phyloP scores from a whole-genome alignment of 108 stramenopile genomes.

The Fistulifera pelliculosa region DNA sequence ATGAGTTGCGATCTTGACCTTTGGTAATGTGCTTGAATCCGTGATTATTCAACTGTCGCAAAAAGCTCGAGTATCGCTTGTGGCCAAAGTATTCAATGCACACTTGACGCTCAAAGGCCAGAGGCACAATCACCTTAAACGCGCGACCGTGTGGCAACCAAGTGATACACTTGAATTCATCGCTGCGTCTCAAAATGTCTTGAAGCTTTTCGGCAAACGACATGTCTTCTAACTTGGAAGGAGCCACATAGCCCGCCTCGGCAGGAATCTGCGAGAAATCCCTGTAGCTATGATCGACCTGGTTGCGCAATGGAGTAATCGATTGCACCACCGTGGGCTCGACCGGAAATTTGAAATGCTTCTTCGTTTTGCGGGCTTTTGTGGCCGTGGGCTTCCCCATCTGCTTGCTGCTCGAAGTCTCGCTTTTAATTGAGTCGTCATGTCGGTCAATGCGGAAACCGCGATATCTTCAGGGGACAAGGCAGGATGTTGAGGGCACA shows the following conservation, averaged over 20 bases:
- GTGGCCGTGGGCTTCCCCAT: too few relatives aligned
- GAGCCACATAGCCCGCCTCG: background rate
- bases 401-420: too few relatives aligned
- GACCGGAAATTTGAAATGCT: too few relatives aligned
- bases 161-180: slow-evolving; percentile 9
- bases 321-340: too few relatives aligned
- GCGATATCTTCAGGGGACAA: too few relatives aligned
- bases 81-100: slow-evolving; percentile 53
- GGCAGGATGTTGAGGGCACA: too few relatives aligned
- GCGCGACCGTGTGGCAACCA: slow-evolving; percentile 69
- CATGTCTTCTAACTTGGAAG: slow-evolving; percentile 2
- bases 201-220: slow-evolving; percentile 16
- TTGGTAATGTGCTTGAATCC: slow-evolving; percentile 20
- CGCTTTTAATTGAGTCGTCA: too few relatives aligned
- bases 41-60: slow-evolving; percentile 71
- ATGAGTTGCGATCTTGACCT: slow-evolving; percentile 42
- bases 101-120: slow-evolving; percentile 11
- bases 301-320: background rate
- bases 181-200: slow-evolving; percentile 8
- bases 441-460: too few relatives aligned
- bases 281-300: background rate
- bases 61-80: slow-evolving; percentile 61
- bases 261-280: background rate
- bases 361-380: too few relatives aligned
- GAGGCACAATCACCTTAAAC: slow-evolving; percentile 48